Evolutionary conservation across 164 flowering plant species (phyloP).

Genomic region (Vitis cinerea): DNA sequence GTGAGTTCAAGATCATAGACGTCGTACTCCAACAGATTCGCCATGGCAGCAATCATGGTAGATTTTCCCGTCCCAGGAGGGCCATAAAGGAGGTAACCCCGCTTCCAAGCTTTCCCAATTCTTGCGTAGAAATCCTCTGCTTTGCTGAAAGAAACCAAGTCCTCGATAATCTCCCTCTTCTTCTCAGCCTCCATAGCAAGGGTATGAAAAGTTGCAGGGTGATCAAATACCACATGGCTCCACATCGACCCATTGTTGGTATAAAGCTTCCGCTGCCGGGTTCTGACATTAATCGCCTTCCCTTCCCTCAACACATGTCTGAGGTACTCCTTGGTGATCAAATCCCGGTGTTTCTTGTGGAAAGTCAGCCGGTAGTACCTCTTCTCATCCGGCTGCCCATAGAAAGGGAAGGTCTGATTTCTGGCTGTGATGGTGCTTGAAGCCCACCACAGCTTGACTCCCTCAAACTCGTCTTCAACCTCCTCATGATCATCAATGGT

Average conservation of each 20-base stretch:
- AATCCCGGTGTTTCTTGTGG: neutral
- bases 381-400: neutral
- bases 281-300: neutral
- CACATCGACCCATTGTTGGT: neutral
- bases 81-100: constrained; percentile 2
- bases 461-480: constrained; percentile 5
- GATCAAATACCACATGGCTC: neutral
- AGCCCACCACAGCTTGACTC: constrained; percentile 2
- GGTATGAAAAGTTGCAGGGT: constrained; percentile 1
- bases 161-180: constrained; percentile 3
- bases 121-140: neutral
- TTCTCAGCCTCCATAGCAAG: neutral
- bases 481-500: constrained; percentile 2
- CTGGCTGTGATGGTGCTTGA: neutral
- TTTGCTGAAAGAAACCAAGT: neutral
- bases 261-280: constrained; percentile 6
- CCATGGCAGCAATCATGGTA: constrained; percentile 11
- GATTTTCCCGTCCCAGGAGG: constrained; percentile 11
- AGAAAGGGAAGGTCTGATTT: neutral
- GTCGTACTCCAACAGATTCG: neutral
- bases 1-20: constrained; percentile 6
- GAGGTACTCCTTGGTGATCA: neutral
- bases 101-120: neutral
- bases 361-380: neutral
- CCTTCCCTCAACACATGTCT: neutral